Evolutionary conservation across 192 early-diverging fungal species (phyloP).

Genomic region (Podila horticola): DNA sequence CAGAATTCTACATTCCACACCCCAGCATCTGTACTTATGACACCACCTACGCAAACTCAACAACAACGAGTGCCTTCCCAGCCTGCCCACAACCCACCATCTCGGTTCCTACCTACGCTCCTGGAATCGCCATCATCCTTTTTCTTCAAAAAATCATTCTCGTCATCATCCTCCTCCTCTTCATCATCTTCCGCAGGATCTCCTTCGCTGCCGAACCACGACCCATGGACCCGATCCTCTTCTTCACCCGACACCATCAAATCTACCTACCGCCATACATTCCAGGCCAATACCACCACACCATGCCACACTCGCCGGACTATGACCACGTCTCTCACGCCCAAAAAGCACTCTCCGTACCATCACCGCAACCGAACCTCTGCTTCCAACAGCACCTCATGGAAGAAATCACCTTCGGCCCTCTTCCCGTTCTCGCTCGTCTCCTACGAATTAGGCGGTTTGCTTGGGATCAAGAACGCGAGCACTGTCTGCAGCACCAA

Average conservation of each 20-base stretch:
- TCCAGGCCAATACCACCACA: background rate
- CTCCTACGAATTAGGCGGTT: constrained; percentile 35
- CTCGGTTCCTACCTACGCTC: constrained; percentile 10
- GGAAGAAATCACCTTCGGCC: constrained; percentile 22
- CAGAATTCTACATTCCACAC: background rate
- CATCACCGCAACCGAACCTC: background rate
- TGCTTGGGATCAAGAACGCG: constrained; percentile 27
- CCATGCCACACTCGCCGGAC: background rate
- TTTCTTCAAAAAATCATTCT: constrained; percentile 15
- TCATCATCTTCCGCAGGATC: background rate
- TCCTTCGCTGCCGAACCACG: background rate
- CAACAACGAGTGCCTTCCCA: constrained; percentile 1
- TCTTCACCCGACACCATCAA: background rate
- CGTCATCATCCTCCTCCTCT: background rate
- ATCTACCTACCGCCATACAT: background rate
- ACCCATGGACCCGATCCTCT: background rate
- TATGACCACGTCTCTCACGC: constrained; percentile 1
- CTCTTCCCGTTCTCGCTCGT: constrained; percentile 41
- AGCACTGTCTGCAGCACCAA: constrained; percentile 25
- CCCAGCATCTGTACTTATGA: background rate
- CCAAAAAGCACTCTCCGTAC: background rate
- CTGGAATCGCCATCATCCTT: constrained; percentile 19
- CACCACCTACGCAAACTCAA: background rate
- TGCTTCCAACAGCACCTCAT: background rate
- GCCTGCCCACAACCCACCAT: background rate